phyloP scores from a whole-genome alignment of 306 rosid species.

The Cucumis cinereus region DNA sequence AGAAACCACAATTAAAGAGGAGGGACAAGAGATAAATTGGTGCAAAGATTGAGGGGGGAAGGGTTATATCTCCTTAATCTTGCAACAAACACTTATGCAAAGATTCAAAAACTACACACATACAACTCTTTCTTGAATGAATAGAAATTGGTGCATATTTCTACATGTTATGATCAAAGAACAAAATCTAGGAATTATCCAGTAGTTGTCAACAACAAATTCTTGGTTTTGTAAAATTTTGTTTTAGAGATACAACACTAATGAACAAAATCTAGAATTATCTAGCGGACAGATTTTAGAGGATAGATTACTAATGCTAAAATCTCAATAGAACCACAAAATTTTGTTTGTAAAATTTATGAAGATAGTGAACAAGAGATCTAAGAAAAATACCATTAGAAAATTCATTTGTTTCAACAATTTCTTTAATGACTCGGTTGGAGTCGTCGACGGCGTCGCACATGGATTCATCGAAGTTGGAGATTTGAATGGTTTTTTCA shows the following conservation, averaged over 20 bases:
- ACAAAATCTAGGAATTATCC: neutral
- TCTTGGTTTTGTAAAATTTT: no score
- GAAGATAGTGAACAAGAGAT: neutral
- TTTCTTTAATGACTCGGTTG: constrained; percentile 39
- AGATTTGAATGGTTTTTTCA: constrained; percentile 41
- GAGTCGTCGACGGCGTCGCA: constrained; percentile 31
- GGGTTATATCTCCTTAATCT: no score
- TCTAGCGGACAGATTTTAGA: no score
- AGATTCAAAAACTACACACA: no score
- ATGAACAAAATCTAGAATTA: no score
- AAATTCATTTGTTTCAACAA: constrained; percentile 71
- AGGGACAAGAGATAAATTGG: constrained; percentile 37
- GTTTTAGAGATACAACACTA: neutral
- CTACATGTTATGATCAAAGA: neutral
- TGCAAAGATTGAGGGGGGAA: no score
- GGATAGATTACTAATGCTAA: neutral
- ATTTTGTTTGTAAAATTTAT: no score
- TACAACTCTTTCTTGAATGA: neutral
- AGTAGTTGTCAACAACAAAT: neutral
- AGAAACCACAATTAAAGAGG: neutral
- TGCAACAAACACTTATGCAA: no score
- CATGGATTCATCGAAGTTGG: constrained; percentile 76
- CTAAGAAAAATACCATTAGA: constrained; percentile 79
- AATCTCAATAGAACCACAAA: neutral
- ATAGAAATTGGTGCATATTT: neutral